phyloP scores from a whole-genome alignment of 1,139 yeast genomes.

The Sugiyamaella paludigena region DNA sequence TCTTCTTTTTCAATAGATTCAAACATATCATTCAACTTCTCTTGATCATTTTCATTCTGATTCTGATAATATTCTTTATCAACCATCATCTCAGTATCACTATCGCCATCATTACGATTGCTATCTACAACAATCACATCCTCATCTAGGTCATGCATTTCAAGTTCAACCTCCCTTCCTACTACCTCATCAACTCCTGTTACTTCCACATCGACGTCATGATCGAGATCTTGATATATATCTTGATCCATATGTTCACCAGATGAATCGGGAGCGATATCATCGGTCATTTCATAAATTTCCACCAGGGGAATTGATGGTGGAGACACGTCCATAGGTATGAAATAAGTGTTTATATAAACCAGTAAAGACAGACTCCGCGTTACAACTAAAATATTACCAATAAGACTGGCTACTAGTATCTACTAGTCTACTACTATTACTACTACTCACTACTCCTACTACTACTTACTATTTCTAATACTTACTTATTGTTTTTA shows the following conservation, averaged over 20 bases:
- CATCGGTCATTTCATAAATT: slow-evolving; percentile 3
- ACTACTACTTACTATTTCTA: no score
- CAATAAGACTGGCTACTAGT: no score
- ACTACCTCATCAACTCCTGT: no score
- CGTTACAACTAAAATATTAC: no score
- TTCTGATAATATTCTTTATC: slow-evolving; percentile 2
- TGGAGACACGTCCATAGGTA: slow-evolving; percentile 3
- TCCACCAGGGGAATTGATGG: neutral
- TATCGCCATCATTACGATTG: slow-evolving; percentile 5
- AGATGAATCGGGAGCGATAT: no score
- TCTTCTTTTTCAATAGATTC: slow-evolving; percentile 9
- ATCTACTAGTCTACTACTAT: no score
- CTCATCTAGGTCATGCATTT: no score
- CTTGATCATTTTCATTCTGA: slow-evolving; percentile 1
- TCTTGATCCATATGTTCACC: slow-evolving; percentile 1
- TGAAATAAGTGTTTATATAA: no score
- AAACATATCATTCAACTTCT: slow-evolving; percentile 7
- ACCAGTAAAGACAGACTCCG: no score
- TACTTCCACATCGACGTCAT: neutral
- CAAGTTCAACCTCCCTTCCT: no score
- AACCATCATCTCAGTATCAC: slow-evolving; percentile 10
- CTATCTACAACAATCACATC: slow-evolving; percentile 3
- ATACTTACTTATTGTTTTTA: no score
- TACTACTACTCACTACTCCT: no score
- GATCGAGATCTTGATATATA: slow-evolving; percentile 1